Conservation (phyloP, 2,329 filamentous ascomycete genomes). For the Fusarium nurragi region DNA sequence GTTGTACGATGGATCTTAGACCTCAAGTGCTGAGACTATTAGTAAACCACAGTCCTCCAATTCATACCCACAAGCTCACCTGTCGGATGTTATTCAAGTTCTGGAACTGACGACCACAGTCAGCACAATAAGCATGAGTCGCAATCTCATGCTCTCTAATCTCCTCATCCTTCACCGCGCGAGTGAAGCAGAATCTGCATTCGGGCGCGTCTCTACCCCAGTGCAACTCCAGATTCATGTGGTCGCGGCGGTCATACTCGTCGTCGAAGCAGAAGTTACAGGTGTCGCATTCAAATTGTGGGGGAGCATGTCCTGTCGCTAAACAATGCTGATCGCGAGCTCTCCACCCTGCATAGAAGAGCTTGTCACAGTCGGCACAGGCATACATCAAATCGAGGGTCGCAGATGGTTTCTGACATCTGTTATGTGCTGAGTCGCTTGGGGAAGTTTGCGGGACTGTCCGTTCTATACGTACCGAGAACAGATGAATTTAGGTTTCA, state of each 20-base stretch:
- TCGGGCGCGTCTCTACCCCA: conserved; percentile 30
- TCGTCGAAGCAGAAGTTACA: conserved; percentile 41
- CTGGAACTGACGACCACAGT: conserved; percentile 48
- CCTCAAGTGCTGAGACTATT: conserved; percentile 60
- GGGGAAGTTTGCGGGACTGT: neutral
- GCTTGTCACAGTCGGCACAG: conserved; percentile 44
- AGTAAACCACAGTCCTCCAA: rapidly evolving
- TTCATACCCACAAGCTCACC: neutral
- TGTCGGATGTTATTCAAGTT: conserved; percentile 36
- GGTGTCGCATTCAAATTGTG: conserved; percentile 44
- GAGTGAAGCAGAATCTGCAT: conserved; percentile 44
- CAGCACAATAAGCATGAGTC: conserved; percentile 47
- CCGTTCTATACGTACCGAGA: neutral
- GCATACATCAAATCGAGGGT: conserved; percentile 17
- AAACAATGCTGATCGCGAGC: conserved; percentile 45
- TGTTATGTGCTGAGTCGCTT: neutral
- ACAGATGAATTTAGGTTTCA: neutral
- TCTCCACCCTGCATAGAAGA: conserved; percentile 34
- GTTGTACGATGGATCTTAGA: conserved; percentile 56
- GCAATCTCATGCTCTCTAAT: conserved; percentile 44
- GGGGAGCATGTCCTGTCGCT: conserved; percentile 40
- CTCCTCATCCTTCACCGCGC: neutral
- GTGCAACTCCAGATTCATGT: conserved; percentile 47
- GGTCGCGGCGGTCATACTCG: conserved; percentile 36
- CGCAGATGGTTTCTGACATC: too few relatives aligned